phyloP scores from a whole-genome alignment of 371 early-diverging fungal genomes.

The Mucor irregularis region DNA sequence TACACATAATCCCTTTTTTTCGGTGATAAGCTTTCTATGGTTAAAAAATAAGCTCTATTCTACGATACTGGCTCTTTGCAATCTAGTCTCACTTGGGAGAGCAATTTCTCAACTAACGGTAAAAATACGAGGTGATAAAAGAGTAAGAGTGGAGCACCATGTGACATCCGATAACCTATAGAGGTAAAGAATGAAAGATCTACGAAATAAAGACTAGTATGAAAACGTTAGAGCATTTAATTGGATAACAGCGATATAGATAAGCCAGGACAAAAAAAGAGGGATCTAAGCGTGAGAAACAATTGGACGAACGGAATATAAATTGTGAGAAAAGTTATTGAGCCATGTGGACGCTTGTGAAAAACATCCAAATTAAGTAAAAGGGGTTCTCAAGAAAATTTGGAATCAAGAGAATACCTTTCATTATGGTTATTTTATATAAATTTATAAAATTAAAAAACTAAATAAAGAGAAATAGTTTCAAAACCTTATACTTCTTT shows the following conservation, averaged over 20 bases:
- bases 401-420: neutral
- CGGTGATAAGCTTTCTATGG: too few species aligned
- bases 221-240: neutral
- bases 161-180: too few species aligned
- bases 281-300: constrained; percentile 19
- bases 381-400: neutral
- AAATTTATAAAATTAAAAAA: neutral
- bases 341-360: constrained; percentile 11
- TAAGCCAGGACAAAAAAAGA: neutral
- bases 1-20: too few species aligned
- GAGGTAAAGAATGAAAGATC: neutral
- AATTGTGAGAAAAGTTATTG: constrained; percentile 13
- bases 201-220: neutral
- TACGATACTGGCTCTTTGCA: too few species aligned
- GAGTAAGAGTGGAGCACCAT: too few species aligned
- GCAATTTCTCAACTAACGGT: too few species aligned
- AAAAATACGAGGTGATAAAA: too few species aligned
- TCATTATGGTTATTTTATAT: too few species aligned
- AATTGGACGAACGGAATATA: constrained; percentile 6
- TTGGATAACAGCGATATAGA: neutral
- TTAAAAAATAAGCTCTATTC: too few species aligned
- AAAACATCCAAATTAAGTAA: constrained; percentile 2
- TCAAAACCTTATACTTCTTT: too few species aligned
- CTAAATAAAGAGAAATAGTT: neutral
- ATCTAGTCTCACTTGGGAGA: too few species aligned